Evolutionary conservation across 768 basidiomycete species (phyloP).

Genomic region (Austroboletus eburneus): DNA sequence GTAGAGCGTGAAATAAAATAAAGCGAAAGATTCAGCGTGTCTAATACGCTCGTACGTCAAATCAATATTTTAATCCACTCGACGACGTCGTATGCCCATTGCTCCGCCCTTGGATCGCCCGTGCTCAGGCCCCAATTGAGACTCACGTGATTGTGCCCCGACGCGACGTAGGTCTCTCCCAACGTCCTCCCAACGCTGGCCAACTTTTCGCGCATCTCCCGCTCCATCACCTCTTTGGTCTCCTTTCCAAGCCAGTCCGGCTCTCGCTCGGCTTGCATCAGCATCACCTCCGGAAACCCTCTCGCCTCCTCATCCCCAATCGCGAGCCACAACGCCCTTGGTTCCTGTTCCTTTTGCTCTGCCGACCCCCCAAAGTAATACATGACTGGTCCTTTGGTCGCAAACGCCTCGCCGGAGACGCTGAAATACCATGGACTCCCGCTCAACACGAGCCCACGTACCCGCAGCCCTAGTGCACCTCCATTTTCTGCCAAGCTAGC

Average conservation of each 20-base stretch:
- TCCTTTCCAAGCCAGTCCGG: slow-evolving; percentile 40
- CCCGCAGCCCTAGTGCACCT: slow-evolving; percentile 4
- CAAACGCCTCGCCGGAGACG: slow-evolving; percentile 24
- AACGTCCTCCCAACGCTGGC: slow-evolving; percentile 19
- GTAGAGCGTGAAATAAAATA: too few species aligned
- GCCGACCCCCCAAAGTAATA: slow-evolving; percentile 39
- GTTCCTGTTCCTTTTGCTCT: slow-evolving; percentile 37
- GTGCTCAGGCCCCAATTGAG: slow-evolving; percentile 44
- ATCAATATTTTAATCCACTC: slow-evolving; percentile 34
- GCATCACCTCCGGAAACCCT: slow-evolving; percentile 42
- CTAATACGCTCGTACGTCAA: too few species aligned
- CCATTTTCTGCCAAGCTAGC: slow-evolving; percentile 29
- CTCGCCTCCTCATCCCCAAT: slow-evolving; percentile 34
- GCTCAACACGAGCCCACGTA: slow-evolving; percentile 45
- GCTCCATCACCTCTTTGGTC: slow-evolving; percentile 35
- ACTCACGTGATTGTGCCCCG: slow-evolving; percentile 65
- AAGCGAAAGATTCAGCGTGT: too few species aligned
- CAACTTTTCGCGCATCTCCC: slow-evolving; percentile 35
- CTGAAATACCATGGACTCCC: slow-evolving; percentile 43
- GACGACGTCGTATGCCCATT: slow-evolving; percentile 52
- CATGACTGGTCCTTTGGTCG: slow-evolving; percentile 15
- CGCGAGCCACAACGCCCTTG: slow-evolving; percentile 37
- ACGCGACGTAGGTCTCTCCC: slow-evolving; percentile 34
- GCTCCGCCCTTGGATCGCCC: slow-evolving; percentile 57
- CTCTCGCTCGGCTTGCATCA: slow-evolving; percentile 52